phyloP scores from a whole-genome alignment of 192 early-diverging fungal genomes.

The Backusella tuberculispora region DNA sequence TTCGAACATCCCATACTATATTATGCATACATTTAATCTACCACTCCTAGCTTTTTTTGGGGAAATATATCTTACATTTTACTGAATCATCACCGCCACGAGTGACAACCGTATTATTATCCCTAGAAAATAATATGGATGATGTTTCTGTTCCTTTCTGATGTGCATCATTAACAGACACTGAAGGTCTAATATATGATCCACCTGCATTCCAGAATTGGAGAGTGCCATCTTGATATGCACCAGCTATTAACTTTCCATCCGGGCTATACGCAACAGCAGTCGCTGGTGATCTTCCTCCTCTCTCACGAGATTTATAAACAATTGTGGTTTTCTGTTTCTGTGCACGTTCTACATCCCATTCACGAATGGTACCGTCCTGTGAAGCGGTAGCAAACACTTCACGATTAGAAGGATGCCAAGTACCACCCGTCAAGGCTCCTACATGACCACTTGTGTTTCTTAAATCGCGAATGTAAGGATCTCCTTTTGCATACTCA shows the following conservation, averaged over 20 bases:
- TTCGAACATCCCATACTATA: slow-evolving; percentile 87
- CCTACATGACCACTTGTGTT: slow-evolving; percentile 86
- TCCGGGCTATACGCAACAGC: slow-evolving; percentile 72
- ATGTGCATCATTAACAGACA: slow-evolving; percentile 75
- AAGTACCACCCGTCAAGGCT: slow-evolving; percentile 73
- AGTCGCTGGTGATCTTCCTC: slow-evolving; percentile 71
- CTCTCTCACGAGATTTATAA: slow-evolving; percentile 71
- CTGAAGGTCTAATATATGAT: slow-evolving; percentile 58
- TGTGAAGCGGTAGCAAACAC: slow-evolving; percentile 78
- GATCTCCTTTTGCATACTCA: slow-evolving; percentile 89
- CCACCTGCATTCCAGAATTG: slow-evolving; percentile 77
- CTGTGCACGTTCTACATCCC: slow-evolving; percentile 76
- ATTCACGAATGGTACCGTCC: slow-evolving; percentile 84
- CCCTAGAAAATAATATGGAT: slow-evolving; percentile 68
- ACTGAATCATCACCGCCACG: slow-evolving; percentile 86
- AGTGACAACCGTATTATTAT: slow-evolving; percentile 69
- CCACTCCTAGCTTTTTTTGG: not conserved
- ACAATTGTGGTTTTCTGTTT: slow-evolving; percentile 80
- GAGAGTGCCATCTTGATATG: slow-evolving; percentile 75
- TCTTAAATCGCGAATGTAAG: slow-evolving; percentile 89
- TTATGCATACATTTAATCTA: not conserved
- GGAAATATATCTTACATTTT: slow-evolving; percentile 55
- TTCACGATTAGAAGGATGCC: slow-evolving; percentile 73
- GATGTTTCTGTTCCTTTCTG: slow-evolving; percentile 67
- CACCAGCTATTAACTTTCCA: slow-evolving; percentile 71